These are phyloP conservation scores for Taxillus chinensis DNA, from an alignment of 164 flowering plant species.

Conservation along the genomic window DNA sequence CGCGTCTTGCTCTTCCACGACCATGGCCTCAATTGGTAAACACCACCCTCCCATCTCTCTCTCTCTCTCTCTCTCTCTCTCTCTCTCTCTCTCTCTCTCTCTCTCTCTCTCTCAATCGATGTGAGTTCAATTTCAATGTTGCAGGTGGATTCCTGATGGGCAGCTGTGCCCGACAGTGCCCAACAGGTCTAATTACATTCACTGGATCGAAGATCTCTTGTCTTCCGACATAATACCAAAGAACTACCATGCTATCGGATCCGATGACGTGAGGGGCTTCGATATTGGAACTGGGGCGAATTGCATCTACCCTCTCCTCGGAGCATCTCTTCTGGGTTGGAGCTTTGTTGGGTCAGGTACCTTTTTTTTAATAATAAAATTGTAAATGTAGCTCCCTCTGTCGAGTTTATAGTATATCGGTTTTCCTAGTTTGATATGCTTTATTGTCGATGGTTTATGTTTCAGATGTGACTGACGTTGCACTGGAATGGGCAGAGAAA, in stretches of 20 bases:
- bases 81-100: neutral
- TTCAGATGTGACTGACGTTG: slow-evolving; percentile 87
- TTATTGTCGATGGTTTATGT: slow-evolving; percentile 5
- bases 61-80: neutral
- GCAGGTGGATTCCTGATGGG: slow-evolving; percentile 99
- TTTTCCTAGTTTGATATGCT: neutral
- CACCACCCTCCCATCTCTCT: neutral
- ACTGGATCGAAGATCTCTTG: slow-evolving; percentile 89
- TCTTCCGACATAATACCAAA: slow-evolving; percentile 49
- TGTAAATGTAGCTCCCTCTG: too few relatives aligned
- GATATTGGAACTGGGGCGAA: slow-evolving; percentile 97
- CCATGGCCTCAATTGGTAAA: slow-evolving; percentile 64
- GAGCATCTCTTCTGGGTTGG: slow-evolving; percentile 92
- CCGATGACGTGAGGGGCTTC: slow-evolving; percentile 48
- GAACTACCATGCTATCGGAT: slow-evolving; percentile 10
- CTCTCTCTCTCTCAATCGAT: neutral
- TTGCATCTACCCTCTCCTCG: slow-evolving; percentile 95
- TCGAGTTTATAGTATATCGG: neutral
- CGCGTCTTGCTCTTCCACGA: slow-evolving; percentile 74
- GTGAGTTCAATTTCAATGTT: slow-evolving; percentile 1
- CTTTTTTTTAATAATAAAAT: neutral
- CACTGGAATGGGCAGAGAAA: slow-evolving; percentile 82
- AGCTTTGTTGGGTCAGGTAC: slow-evolving; percentile 89
- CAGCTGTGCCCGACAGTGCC: slow-evolving; percentile 97
- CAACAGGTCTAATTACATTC: slow-evolving; percentile 87